Percentiles rank a stretch among this genome's conserved stretches.
These are phyloP conservation scores for Luffa acutangula DNA, from an alignment of 306 rosid species.

Conservation along the genomic window DNA sequence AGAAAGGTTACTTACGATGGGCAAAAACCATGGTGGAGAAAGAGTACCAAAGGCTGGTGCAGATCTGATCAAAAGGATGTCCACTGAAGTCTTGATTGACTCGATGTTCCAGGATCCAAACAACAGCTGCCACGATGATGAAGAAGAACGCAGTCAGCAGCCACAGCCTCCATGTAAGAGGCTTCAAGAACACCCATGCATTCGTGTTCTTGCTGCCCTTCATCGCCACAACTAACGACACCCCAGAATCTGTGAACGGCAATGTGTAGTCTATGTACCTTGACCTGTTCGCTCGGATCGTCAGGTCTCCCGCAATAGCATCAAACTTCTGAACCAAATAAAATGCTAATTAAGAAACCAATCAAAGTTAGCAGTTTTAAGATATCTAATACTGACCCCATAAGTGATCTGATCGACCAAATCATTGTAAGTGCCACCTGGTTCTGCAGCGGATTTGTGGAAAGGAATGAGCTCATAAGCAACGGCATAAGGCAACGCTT, in stretches of 20 bases:
- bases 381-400: too few species aligned
- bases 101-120: constrained; percentile 39
- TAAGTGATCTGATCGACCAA: constrained; percentile 13
- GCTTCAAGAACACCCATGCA: constrained; percentile 38
- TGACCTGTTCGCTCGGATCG: constrained; percentile 20
- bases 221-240: constrained; percentile 21
- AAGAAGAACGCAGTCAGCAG: constrained; percentile 18
- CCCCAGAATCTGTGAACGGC: constrained; percentile 29
- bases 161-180: constrained; percentile 27
- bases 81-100: constrained; percentile 28
- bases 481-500: constrained; percentile 18
- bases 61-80: constrained; percentile 18
- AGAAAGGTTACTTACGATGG: constrained; percentile 29
- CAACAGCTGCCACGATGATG: constrained; percentile 24
- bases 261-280: constrained; percentile 27
- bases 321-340: constrained; percentile 13
- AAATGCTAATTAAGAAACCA: too few species aligned
- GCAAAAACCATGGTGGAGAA: constrained; percentile 62
- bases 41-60: constrained; percentile 49
- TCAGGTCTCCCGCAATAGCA: constrained; percentile 30
- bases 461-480: constrained; percentile 23
- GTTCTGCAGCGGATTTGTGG: background rate
- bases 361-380: too few species aligned
- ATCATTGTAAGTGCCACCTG: constrained; percentile 20
- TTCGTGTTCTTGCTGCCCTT: background rate